These are phyloP conservation scores for Colletotrichum cuscutae DNA, from an alignment of 2,329 filamentous ascomycete species.

Conservation along the genomic window DNA sequence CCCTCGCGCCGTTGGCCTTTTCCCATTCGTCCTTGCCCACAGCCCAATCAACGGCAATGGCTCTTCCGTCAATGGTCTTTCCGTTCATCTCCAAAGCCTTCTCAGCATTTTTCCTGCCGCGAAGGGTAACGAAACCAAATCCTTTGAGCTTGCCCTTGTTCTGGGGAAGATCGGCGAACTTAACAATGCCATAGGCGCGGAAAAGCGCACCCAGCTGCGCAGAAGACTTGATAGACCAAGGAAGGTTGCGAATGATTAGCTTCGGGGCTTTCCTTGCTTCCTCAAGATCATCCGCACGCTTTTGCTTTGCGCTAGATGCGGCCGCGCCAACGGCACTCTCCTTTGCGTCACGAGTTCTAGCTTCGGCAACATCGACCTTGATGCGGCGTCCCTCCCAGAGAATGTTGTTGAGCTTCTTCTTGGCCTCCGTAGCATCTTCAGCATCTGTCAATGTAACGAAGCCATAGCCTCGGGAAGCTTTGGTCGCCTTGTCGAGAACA, in stretches of 20 bases:
- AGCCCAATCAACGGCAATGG: conserved; percentile 94
- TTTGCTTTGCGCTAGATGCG: conserved; percentile 56
- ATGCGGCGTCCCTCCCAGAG: conserved; percentile 84
- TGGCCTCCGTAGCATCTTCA: conserved; percentile 86
- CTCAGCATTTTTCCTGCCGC: conserved; percentile 90
- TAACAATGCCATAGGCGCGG: conserved; percentile 89
- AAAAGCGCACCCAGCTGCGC: conserved; percentile 86
- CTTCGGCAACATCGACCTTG: conserved; percentile 87
- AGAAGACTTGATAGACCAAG: conserved; percentile 92
- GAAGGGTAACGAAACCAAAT: conserved; percentile 92
- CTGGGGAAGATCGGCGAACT: conserved; percentile 85
- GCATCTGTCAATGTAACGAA: conserved; percentile 97
- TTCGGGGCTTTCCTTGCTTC: conserved; percentile 73
- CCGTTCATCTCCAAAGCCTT: conserved; percentile 91
- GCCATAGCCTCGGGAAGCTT: conserved; percentile 89
- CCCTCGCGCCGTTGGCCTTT: conserved; percentile 60
- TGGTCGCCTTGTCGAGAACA: conserved; percentile 85
- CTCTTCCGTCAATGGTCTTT: conserved; percentile 87
- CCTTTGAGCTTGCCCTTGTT: conserved; percentile 81
- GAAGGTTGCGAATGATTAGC: conserved; percentile 90
- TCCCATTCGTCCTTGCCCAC: conserved; percentile 92
- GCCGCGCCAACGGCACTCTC: conserved; percentile 48
- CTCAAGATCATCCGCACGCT: conserved; percentile 69
- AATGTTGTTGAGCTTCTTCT: conserved; percentile 82
- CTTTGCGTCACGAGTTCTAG: conserved; percentile 73